These are phyloP conservation scores for Hanseniaspora singularis DNA, from an alignment of 805 yeast species.

Conservation along the genomic window DNA sequence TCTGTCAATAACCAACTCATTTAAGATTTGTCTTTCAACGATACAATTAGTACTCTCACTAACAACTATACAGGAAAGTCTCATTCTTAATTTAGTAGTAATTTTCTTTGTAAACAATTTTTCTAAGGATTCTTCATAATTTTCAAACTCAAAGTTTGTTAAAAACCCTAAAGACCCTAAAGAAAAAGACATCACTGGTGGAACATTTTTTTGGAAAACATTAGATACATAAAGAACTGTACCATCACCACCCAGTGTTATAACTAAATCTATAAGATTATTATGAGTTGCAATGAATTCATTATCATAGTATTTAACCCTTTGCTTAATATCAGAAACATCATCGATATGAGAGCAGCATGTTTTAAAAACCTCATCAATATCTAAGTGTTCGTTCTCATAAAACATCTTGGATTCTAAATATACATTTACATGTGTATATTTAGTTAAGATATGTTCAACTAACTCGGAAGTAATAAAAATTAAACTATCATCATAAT, in stretches of 20 bases:
- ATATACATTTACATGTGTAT: conserved; percentile 40
- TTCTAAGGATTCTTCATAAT: conserved; percentile 48
- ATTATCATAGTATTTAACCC: conserved; percentile 55
- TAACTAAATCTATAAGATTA: conserved; percentile 57
- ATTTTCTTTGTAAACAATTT: conserved; percentile 59
- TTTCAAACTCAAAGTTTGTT: conserved; percentile 72
- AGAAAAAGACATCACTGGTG: conserved; percentile 82
- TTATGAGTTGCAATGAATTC: conserved; percentile 35
- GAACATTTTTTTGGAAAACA: conserved; percentile 71
- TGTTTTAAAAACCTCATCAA: conserved; percentile 38
- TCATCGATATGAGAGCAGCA: conserved; percentile 15
- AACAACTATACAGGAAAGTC: conserved; percentile 70
- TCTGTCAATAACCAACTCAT: conserved; percentile 81
- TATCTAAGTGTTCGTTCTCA: conserved; percentile 51
- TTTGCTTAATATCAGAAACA: background rate
- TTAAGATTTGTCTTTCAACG: conserved; percentile 60
- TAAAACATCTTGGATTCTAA: conserved; percentile 57
- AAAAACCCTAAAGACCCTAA: conserved; percentile 87
- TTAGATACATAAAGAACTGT: conserved; percentile 84
- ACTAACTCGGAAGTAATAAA: conserved; percentile 67
- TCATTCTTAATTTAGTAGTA: conserved; percentile 67
- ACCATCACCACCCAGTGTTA: conserved; percentile 95
- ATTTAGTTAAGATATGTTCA: conserved; percentile 51
- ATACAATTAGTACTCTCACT: conserved; percentile 22
- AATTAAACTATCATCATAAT: conserved; percentile 67